Evolutionary conservation across 164 flowering plant species (phyloP).

Genomic region (Platanus orientalis): DNA sequence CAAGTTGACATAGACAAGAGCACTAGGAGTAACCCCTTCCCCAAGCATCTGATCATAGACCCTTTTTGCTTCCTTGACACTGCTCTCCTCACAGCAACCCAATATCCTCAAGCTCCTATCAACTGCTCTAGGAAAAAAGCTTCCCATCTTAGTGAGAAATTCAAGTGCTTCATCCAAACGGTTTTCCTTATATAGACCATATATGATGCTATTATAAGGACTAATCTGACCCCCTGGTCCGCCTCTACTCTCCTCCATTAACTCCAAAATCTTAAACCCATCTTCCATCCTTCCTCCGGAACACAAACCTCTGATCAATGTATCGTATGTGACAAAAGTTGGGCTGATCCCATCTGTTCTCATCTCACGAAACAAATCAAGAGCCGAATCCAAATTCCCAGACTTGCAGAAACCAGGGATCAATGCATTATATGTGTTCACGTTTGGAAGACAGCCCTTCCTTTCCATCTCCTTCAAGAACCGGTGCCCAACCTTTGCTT

Average conservation of each 20-base stretch:
- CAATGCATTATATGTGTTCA: slow-evolving; percentile 57
- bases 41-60: slow-evolving; percentile 49
- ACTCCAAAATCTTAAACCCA: slow-evolving; percentile 56
- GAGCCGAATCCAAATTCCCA: slow-evolving; percentile 51
- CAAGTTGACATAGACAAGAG: slow-evolving; percentile 45
- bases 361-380: slow-evolving; percentile 72
- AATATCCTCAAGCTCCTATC: slow-evolving; percentile 50
- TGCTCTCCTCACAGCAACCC: slow-evolving; percentile 40
- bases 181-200: slow-evolving; percentile 65
- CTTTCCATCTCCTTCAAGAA: slow-evolving; percentile 75
- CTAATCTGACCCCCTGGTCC: slow-evolving; percentile 36
- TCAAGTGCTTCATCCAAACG: slow-evolving; percentile 44
- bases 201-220: slow-evolving; percentile 72
- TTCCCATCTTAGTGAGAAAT: slow-evolving; percentile 50
- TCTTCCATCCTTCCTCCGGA: slow-evolving; percentile 49
- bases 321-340: slow-evolving; percentile 54
- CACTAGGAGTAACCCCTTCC: slow-evolving; percentile 59
- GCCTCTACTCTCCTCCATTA: slow-evolving; percentile 54
- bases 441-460: slow-evolving; percentile 76
- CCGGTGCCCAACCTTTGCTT: slow-evolving; percentile 42
- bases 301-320: slow-evolving; percentile 59
- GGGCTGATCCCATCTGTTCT: slow-evolving; percentile 46
- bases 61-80: slow-evolving; percentile 43
- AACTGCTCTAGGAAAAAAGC: slow-evolving; percentile 55
- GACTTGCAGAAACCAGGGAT: slow-evolving; percentile 59